Conservation (phyloP, 139 green algal genomes). For the Chlorella sp. region DNA sequence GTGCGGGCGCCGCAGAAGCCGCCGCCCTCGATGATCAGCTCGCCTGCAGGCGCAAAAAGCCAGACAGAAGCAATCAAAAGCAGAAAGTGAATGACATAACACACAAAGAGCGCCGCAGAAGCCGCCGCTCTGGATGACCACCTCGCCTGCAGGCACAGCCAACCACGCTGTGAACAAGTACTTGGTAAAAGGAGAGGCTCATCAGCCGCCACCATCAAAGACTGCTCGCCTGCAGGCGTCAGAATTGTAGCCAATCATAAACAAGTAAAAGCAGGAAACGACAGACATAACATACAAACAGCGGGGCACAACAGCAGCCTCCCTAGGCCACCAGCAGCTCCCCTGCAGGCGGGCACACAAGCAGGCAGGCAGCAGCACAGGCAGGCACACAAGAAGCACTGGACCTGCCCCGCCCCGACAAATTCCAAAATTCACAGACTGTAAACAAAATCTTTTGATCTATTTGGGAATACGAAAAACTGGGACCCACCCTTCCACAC, state of each 20-base stretch:
- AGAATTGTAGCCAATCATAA: no score
- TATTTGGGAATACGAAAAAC: no score
- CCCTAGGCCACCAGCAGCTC: neutral
- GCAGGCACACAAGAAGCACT: neutral
- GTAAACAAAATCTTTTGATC: no score
- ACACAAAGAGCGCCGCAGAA: slow-evolving; percentile 90
- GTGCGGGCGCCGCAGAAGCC: slow-evolving; percentile 88
- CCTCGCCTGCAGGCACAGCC: slow-evolving; percentile 43
- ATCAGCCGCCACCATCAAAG: no score
- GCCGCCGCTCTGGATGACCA: slow-evolving; percentile 84
- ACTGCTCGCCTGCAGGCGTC: no score
- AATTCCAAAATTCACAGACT: no score
- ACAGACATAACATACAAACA: no score
- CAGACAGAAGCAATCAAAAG: neutral
- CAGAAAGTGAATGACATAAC: neutral
- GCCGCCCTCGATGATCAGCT: slow-evolving; percentile 83
- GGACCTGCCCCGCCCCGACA: no score
- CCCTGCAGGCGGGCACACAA: neutral
- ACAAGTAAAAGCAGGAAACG: neutral
- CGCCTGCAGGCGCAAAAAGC: slow-evolving; percentile 9
- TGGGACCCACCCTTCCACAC: slow-evolving; percentile 68
- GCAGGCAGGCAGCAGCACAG: neutral
- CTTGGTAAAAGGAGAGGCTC: no score
- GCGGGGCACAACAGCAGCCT: neutral
- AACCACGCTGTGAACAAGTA: no score